Evolutionary conservation across 2,329 filamentous ascomycete species (phyloP).

Genomic region (Colletotrichum sidae): DNA sequence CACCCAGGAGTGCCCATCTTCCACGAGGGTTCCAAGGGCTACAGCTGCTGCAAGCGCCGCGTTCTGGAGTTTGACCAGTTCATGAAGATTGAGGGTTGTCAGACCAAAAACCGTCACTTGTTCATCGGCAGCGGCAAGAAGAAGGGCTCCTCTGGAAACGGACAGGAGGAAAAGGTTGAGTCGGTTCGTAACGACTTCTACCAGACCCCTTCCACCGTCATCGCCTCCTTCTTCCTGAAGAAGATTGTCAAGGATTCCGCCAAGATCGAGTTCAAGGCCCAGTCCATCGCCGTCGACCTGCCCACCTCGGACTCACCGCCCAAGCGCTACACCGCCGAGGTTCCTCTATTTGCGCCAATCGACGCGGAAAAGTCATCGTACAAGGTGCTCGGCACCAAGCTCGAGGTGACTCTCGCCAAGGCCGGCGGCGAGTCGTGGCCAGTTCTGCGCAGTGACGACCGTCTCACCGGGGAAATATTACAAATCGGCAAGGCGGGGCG

Average conservation of each 20-base stretch:
- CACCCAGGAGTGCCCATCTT: constrained; percentile 94
- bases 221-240: constrained; percentile 94
- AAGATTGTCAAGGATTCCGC: constrained; percentile 90
- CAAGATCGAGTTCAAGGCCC: constrained; percentile 74
- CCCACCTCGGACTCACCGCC: constrained; percentile 81
- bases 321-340: constrained; percentile 81
- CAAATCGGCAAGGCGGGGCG: constrained; percentile 86
- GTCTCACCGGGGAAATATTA: constrained; percentile 78
- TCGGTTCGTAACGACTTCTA: constrained; percentile 93
- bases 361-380: constrained; percentile 80
- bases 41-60: constrained; percentile 94
- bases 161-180: constrained; percentile 80
- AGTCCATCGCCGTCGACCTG: constrained; percentile 80
- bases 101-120: constrained; percentile 82
- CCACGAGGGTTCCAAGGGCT: constrained; percentile 98
- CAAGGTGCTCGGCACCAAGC: constrained; percentile 88
- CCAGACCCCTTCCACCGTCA: constrained; percentile 86
- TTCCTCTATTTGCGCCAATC: constrained; percentile 83
- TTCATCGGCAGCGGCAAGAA: constrained; percentile 83
- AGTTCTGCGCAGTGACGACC: constrained; percentile 83
- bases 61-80: constrained; percentile 99
- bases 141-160: constrained; percentile 62
- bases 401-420: constrained; percentile 81
- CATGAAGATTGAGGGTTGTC: constrained; percentile 93
- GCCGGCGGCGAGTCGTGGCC: constrained; percentile 86